These are phyloP conservation scores for Colletotrichum cordylinicola DNA, from an alignment of 2,329 filamentous ascomycete species.

Conservation along the genomic window DNA sequence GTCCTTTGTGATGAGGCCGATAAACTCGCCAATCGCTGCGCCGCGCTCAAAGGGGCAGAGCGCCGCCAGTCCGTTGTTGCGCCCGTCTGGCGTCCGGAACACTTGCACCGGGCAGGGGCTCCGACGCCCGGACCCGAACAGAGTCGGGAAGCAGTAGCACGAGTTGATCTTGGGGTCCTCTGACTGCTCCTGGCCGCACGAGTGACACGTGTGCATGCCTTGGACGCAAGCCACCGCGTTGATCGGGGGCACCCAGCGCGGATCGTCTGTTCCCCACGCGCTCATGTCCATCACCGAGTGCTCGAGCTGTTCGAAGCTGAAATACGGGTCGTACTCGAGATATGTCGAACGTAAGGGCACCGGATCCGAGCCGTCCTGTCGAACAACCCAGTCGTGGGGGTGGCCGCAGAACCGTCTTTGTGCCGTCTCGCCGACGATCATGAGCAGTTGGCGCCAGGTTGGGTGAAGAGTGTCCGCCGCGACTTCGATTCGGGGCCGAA, in stretches of 20 bases:
- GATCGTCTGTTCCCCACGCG: constrained; percentile 54
- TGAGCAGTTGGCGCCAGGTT: constrained; percentile 56
- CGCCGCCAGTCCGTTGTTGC: constrained; percentile 59
- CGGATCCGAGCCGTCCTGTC: constrained; percentile 42
- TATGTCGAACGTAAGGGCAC: constrained; percentile 52
- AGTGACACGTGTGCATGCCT: constrained; percentile 37
- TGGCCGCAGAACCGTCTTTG: constrained; percentile 49
- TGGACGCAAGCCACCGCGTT: constrained; percentile 29
- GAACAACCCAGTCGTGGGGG: constrained; percentile 58
- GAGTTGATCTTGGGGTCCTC: constrained; percentile 52
- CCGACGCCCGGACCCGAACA: constrained; percentile 45
- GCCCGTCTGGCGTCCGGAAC: constrained; percentile 55
- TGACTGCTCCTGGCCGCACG: constrained; percentile 54
- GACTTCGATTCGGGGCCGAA: constrained; percentile 55
- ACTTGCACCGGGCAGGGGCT: constrained; percentile 51
- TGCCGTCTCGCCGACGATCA: constrained; percentile 48
- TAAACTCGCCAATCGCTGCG: constrained; percentile 58
- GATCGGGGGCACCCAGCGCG: constrained; percentile 42
- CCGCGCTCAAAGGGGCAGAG: constrained; percentile 55
- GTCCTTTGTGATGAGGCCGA: constrained; percentile 59
- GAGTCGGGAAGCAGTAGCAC: constrained; percentile 58
- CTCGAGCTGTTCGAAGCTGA: constrained; percentile 54
- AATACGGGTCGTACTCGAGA: constrained; percentile 49
- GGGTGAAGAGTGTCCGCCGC: constrained; percentile 59
- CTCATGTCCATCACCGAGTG: constrained; percentile 53